Evolutionary conservation across 1,139 yeast genomes (phyloP), one percentile per base, ranked within the genome.

Genomic region (Yamadazyma triangularis): DNA sequence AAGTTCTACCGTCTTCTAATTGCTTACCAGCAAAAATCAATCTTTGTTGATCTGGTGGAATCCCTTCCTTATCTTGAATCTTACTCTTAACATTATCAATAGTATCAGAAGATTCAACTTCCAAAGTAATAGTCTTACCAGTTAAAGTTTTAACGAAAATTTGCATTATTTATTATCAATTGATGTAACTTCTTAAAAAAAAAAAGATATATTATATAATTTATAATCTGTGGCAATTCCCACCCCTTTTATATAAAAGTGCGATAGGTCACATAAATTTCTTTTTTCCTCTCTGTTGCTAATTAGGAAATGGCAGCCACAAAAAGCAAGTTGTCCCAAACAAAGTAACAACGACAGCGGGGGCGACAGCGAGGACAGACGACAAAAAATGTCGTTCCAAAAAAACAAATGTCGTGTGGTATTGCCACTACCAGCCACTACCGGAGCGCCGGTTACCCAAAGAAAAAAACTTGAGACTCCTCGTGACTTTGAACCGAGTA

Each of bases 11-110:
- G 59, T 88, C 96, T 74, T 87, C 96, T 68, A 88, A 83, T 75
- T 87, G 96, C 80, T 86, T 87, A 80, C 96, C 96, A 64, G 96
- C 96, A 63, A 88, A 88, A 81, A 88, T 85, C 65, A 72, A 65
- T 60, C 77, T 65, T 50, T 70, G 75, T 51, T 70, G 76, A 52
- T 70, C 75, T 48, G 70, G 64, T 55, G 73, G 60, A 43, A 70
- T 70, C 40, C 75, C 75, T 53, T 70, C 75, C 54, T 70, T 69
- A 53, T 70, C 75, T 55, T 70, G 75, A 38, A 70, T 71, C 53
- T 70, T 70, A 30, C 73, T 60, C 52, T 71, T 71, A 47, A 71
- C 77, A 50, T 79, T 79, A 56, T 79, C 86, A 40, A 79, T 79
- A 34, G 85, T 78, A 64, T 79, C 85, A 4, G 85, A 77, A 14